These are phyloP conservation scores for Tulasnella sp. DNA, from an alignment of 768 basidiomycete genomes.

Conservation along the genomic window DNA sequence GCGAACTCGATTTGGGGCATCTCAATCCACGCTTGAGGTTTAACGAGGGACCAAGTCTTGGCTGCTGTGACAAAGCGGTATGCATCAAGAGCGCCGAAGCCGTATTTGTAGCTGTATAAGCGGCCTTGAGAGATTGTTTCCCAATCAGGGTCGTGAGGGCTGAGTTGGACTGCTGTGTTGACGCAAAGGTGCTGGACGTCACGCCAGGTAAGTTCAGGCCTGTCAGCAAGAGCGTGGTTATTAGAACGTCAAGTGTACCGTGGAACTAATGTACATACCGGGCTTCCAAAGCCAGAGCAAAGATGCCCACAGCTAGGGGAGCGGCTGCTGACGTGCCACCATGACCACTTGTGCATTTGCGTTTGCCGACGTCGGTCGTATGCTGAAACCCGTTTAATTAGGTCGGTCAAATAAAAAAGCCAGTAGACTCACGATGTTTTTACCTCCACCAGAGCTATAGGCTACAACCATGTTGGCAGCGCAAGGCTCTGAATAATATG, in stretches of 20 bases:
- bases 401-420: neutral
- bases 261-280: slow-evolving; percentile 51
- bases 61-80: slow-evolving; percentile 78
- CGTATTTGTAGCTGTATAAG: slow-evolving; percentile 86
- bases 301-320: slow-evolving; percentile 91
- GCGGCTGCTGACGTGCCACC: slow-evolving; percentile 98
- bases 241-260: neutral
- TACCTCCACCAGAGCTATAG: slow-evolving; percentile 90
- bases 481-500: slow-evolving; percentile 96
- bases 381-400: slow-evolving; percentile 52
- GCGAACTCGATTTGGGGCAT: slow-evolving; percentile 66
- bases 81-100: slow-evolving; percentile 85
- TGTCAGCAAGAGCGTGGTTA: slow-evolving; percentile 35
- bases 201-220: slow-evolving; percentile 94
- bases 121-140: slow-evolving; percentile 70
- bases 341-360: slow-evolving; percentile 74
- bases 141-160: slow-evolving; percentile 92
- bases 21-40: slow-evolving; percentile 89
- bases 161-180: slow-evolving; percentile 69
- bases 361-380: slow-evolving; percentile 88
- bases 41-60: slow-evolving; percentile 77
- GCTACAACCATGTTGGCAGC: slow-evolving; percentile 96
- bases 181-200: slow-evolving; percentile 91
- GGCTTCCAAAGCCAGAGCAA: slow-evolving; percentile 83
- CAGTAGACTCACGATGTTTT: slow-evolving; percentile 71